Conservation (phyloP, 345 rosid species). For the Triadica sebifera region DNA sequence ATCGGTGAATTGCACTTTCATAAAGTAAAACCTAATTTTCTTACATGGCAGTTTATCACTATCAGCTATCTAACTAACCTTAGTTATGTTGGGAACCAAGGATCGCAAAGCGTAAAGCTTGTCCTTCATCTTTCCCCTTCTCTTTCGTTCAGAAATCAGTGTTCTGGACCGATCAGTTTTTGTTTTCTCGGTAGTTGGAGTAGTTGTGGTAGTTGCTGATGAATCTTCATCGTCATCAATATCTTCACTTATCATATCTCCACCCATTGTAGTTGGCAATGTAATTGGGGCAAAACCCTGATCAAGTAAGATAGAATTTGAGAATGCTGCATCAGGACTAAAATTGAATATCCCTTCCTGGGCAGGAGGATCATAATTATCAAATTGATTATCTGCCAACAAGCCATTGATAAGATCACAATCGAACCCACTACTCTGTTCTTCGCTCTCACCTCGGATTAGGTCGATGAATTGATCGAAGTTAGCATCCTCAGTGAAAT, state of each 20-base stretch:
- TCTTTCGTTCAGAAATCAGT: conserved; percentile 61
- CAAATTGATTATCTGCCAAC: conserved; percentile 29
- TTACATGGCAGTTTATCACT: no score
- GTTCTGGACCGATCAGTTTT: conserved; percentile 72
- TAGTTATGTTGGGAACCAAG: conserved; percentile 86
- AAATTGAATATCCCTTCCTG: conserved; percentile 29
- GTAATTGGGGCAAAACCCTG: conserved; percentile 30
- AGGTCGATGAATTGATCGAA: conserved; percentile 56
- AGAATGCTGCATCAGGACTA: neutral
- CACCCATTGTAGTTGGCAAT: conserved; percentile 33
- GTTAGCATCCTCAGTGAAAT: conserved; percentile 51
- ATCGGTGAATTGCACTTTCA: no score
- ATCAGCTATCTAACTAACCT: conserved; percentile 40
- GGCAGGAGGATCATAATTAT: conserved; percentile 12
- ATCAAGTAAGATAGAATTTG: conserved; percentile 23
- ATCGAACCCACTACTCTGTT: conserved; percentile 30
- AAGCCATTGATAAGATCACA: conserved; percentile 34
- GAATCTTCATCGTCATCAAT: conserved; percentile 49
- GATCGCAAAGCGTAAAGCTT: conserved; percentile 83
- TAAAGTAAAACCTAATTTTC: no score
- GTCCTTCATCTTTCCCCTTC: conserved; percentile 85
- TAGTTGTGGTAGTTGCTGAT: conserved; percentile 53
- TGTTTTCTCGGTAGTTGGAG: conserved; percentile 27
- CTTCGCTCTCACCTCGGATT: conserved; percentile 49
- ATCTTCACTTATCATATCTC: conserved; percentile 36